phyloP scores from a whole-genome alignment of 2,329 filamentous ascomycete genomes.

The Chalaropsis ovoidea region DNA sequence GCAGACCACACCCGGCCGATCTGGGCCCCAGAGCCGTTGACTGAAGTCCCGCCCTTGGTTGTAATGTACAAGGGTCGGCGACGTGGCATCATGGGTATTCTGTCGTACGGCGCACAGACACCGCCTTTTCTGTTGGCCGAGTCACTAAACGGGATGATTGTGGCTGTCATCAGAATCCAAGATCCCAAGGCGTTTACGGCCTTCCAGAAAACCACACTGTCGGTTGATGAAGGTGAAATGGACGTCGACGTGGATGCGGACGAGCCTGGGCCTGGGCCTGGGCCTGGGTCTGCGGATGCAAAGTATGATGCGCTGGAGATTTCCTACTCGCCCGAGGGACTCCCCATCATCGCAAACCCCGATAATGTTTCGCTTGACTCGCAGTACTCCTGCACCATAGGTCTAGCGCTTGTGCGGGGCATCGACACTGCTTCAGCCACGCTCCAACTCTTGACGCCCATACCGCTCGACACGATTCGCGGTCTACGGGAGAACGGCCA shows the following conservation, averaged over 20 bases:
- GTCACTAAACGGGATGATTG: slow-evolving; percentile 58
- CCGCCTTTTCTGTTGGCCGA: slow-evolving; percentile 50
- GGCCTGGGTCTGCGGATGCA: slow-evolving; percentile 6
- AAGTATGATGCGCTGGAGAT: slow-evolving; percentile 26
- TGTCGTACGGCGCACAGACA: slow-evolving; percentile 57
- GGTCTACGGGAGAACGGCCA: slow-evolving; percentile 36
- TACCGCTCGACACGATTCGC: slow-evolving; percentile 36
- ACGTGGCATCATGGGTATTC: slow-evolving; percentile 51
- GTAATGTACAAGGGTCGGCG: slow-evolving; percentile 47
- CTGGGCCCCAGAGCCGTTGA: slow-evolving; percentile 49
- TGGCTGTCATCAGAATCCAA: slow-evolving; percentile 56
- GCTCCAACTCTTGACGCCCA: slow-evolving; percentile 58
- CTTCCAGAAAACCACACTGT: slow-evolving; percentile 23
- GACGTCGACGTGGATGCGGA: too few species aligned
- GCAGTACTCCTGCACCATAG: slow-evolving; percentile 47
- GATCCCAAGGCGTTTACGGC: slow-evolving; percentile 40
- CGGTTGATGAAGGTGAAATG: slow-evolving; percentile 26
- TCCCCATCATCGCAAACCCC: slow-evolving; percentile 53
- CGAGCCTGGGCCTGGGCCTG: slow-evolving; percentile 11
- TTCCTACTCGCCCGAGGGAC: slow-evolving; percentile 39
- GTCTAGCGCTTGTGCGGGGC: slow-evolving; percentile 58
- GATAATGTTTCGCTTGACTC: slow-evolving; percentile 50
- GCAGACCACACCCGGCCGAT: slow-evolving; percentile 26
- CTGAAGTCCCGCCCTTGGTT: slow-evolving; percentile 48
- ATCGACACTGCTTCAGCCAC: slow-evolving; percentile 47